phyloP scores from a whole-genome alignment of 2,329 filamentous ascomycete species.

The Fusarium equiseti region DNA sequence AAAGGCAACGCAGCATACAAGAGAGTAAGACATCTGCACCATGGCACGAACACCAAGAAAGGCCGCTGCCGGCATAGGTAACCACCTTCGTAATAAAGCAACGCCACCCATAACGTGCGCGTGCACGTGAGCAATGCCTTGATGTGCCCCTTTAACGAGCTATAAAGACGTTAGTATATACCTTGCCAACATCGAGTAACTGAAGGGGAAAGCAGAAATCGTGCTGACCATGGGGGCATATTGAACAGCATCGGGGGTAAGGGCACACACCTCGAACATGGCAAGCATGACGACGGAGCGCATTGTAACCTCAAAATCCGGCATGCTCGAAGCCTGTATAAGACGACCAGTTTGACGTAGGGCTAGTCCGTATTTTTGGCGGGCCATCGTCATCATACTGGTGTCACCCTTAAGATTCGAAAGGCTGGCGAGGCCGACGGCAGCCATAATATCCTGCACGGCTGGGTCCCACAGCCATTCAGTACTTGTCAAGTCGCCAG shows the following conservation, averaged over 20 bases:
- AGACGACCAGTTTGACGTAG: conserved; percentile 61
- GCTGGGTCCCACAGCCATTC: conserved; percentile 55
- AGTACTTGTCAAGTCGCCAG: conserved; percentile 53
- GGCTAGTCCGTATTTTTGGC: conserved; percentile 66
- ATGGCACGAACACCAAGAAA: conserved; percentile 64
- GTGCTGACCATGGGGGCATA: conserved; percentile 26
- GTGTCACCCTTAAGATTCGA: conserved; percentile 64
- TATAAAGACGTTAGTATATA: conserved; percentile 42
- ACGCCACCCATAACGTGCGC: conserved; percentile 71
- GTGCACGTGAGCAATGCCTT: conserved; percentile 64
- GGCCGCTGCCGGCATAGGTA: conserved; percentile 54
- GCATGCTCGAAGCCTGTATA: conserved; percentile 52
- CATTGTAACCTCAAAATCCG: conserved; percentile 60
- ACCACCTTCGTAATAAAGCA: conserved; percentile 64
- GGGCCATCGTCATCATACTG: conserved; percentile 60
- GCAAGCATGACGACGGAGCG: conserved; percentile 68
- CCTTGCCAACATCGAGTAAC: neutral
- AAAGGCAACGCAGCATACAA: conserved; percentile 55
- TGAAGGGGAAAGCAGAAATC: conserved; percentile 14
- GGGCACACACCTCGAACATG: conserved; percentile 67
- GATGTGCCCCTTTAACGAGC: conserved; percentile 61
- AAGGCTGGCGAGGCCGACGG: conserved; percentile 69
- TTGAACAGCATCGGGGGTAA: conserved; percentile 10
- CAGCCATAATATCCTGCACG: conserved; percentile 64
- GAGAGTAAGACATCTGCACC: conserved; percentile 67